A percentile compares a stretch with the other conserved stretches of the same genome.
Evolutionary conservation across 352 stramenopile genomes (phyloP).

Genomic region (Pythium chondricola): DNA sequence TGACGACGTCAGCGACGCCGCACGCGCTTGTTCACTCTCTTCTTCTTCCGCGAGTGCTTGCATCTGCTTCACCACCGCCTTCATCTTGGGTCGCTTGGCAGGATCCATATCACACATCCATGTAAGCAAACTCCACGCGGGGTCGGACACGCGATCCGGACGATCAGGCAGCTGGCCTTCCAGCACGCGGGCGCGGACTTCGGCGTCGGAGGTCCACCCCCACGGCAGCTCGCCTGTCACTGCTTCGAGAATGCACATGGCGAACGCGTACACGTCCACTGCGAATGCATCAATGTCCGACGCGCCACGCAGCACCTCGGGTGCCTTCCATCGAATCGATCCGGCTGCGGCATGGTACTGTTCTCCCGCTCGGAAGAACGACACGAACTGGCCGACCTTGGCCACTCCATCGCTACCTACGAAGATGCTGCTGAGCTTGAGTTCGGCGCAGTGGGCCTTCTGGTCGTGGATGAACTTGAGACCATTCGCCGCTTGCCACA

Average conservation of each 20-base stretch:
- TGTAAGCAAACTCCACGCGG: conserved; percentile 36
- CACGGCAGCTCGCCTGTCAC: conserved; percentile 53
- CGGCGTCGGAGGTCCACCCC: conserved; percentile 39
- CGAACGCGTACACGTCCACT: conserved; percentile 59
- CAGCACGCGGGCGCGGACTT: conserved; percentile 34
- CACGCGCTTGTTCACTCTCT: conserved; percentile 18
- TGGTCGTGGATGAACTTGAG: conserved; percentile 52
- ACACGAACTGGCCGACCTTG: conserved; percentile 42
- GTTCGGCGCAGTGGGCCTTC: conserved; percentile 36
- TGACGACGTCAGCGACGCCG: not conserved
- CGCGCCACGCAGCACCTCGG: conserved; percentile 29
- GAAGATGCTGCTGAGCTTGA: conserved; percentile 37
- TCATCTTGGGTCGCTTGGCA: conserved; percentile 38
- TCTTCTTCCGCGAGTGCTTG: conserved; percentile 44
- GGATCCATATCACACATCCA: conserved; percentile 51
- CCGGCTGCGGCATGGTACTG: conserved; percentile 4
- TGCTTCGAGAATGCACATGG: conserved; percentile 59
- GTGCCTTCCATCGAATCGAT: conserved; percentile 47
- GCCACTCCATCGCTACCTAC: conserved; percentile 52
- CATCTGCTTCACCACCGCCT: conserved; percentile 36
- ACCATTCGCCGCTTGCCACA: conserved; percentile 40
- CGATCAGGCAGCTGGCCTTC: conserved; percentile 33
- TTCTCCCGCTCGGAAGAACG: conserved; percentile 22
- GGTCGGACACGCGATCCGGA: conserved; percentile 32
- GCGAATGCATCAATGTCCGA: conserved; percentile 15